Evolutionary conservation across 495 filamentous ascomycete genomes (phyloP).

Genomic region (Wilcoxina mikolae): DNA sequence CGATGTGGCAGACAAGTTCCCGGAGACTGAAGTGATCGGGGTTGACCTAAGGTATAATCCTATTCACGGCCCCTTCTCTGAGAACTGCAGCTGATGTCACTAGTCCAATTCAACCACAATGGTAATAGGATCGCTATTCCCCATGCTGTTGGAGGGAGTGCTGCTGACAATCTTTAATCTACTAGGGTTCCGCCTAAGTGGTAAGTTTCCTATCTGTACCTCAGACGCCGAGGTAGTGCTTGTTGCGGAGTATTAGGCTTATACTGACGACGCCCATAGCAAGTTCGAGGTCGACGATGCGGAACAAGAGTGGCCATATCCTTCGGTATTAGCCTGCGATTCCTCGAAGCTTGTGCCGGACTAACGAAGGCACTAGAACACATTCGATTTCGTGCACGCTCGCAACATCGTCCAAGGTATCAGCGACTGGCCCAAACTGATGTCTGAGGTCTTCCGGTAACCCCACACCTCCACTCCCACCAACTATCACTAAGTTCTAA

Average conservation of each 20-base stretch:
- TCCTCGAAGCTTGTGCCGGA: not conserved
- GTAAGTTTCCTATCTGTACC: not conserved
- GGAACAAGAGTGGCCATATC: not conserved
- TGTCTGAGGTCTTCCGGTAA: not conserved
- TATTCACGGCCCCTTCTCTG: not conserved
- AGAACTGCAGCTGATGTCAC: not conserved
- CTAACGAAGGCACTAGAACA: slow-evolving; percentile 6
- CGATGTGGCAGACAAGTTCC: slow-evolving; percentile 13
- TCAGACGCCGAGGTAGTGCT: not conserved
- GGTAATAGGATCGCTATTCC: not conserved
- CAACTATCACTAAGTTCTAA: not conserved
- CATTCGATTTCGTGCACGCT: slow-evolving; percentile 43
- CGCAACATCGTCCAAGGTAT: slow-evolving; percentile 32
- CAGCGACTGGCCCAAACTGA: not conserved
- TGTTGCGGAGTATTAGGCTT: not conserved
- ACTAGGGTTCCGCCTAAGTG: slow-evolving; percentile 2
- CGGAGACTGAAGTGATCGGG: slow-evolving; percentile 16
- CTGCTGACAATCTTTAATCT: not conserved
- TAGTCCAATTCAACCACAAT: slow-evolving; percentile 3
- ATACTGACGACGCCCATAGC: not conserved
- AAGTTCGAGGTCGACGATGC: slow-evolving; percentile 1
- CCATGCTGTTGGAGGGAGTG: not conserved
- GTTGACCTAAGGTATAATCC: slow-evolving; percentile 18
- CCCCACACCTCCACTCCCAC: not conserved
- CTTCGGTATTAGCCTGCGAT: not conserved